phyloP scores from a whole-genome alignment of 108 stramenopile genomes.

The Skeletonema potamos region DNA sequence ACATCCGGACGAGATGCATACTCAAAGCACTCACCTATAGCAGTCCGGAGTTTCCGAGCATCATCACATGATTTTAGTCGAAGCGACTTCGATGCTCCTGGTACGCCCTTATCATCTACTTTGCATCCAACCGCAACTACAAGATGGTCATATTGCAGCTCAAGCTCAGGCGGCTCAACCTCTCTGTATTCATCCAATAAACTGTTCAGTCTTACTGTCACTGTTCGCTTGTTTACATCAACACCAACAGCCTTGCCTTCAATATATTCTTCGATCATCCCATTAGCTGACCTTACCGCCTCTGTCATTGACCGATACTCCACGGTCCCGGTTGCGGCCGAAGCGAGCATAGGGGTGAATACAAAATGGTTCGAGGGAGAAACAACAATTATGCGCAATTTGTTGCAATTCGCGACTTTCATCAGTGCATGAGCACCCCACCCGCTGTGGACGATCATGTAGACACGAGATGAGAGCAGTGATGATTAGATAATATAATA shows the following conservation, averaged over 20 bases:
- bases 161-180: slow-evolving; percentile 26
- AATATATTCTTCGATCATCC: slow-evolving; percentile 47
- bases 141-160: slow-evolving; percentile 53
- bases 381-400: slow-evolving; percentile 64
- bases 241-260: slow-evolving; percentile 54
- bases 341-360: slow-evolving; percentile 80
- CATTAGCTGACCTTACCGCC: slow-evolving; percentile 49
- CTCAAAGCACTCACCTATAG: slow-evolving; percentile 58
- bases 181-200: slow-evolving; percentile 27
- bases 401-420: slow-evolving; percentile 56
- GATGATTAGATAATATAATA: no score
- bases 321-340: slow-evolving; percentile 65
- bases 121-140: slow-evolving; percentile 58
- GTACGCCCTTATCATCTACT: slow-evolving; percentile 42
- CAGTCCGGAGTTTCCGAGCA: slow-evolving; percentile 44
- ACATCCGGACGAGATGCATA: slow-evolving; percentile 59
- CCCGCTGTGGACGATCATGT: no score
- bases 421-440: slow-evolving; percentile 61
- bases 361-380: slow-evolving; percentile 74
- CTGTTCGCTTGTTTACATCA: slow-evolving; percentile 21
- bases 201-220: slow-evolving; percentile 44
- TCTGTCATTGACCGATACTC: slow-evolving; percentile 78
- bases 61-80: slow-evolving; percentile 57
- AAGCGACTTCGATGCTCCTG: slow-evolving; percentile 41
- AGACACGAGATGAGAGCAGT: no score